These are phyloP conservation scores for Inga oerstediana DNA, from an alignment of 306 rosid species.

Conservation along the genomic window DNA sequence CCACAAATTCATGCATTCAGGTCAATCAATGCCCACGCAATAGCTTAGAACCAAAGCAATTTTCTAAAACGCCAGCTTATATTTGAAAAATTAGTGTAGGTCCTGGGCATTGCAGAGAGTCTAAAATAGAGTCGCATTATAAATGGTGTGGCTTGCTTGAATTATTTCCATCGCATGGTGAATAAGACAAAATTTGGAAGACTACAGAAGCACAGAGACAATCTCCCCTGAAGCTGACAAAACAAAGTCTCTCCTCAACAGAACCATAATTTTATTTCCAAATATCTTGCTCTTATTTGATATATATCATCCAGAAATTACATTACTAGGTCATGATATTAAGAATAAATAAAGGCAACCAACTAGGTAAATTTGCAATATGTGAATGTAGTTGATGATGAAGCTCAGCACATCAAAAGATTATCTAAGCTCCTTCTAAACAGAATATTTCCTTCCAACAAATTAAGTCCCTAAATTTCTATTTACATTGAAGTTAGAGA, in stretches of 20 bases:
- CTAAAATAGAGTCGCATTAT: no score
- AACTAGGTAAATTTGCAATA: background rate
- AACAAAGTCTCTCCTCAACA: background rate
- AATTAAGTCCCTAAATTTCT: slow-evolving; percentile 12
- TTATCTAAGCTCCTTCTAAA: slow-evolving; percentile 5
- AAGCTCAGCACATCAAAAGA: no score
- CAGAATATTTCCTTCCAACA: slow-evolving; percentile 20
- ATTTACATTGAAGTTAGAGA: background rate
- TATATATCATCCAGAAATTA: background rate
- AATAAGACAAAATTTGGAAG: slow-evolving; percentile 3
- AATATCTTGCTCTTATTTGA: background rate
- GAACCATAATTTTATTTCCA: background rate
- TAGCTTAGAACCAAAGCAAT: background rate
- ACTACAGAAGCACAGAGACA: background rate
- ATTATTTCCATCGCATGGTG: background rate
- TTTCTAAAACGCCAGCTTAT: slow-evolving; percentile 1
- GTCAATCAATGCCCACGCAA: background rate
- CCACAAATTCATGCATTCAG: slow-evolving; percentile 6
- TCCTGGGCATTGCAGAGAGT: background rate
- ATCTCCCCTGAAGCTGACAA: slow-evolving; percentile 18
- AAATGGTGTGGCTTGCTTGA: background rate
- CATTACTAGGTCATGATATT: background rate
- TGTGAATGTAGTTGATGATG: no score
- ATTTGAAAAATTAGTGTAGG: background rate
- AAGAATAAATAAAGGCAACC: background rate